Conservation (phyloP, 306 rosid genomes). For the Cucumis hystrix region DNA sequence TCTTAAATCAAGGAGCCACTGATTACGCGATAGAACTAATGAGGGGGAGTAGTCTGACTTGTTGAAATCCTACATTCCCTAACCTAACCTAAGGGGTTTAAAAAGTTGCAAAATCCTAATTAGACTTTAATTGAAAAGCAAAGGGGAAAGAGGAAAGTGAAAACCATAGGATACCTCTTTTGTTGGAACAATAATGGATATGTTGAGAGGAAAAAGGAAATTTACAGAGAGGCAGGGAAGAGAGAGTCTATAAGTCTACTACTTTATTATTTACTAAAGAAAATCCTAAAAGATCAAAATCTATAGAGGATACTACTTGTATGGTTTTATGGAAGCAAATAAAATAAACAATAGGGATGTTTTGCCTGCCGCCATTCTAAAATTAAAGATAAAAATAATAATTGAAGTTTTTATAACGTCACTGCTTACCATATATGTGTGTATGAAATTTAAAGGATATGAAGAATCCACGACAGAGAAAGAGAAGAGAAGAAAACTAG, state of each 20-base stretch:
- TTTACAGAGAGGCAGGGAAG: not conserved
- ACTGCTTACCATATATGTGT: not conserved
- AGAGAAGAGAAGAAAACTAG: not conserved
- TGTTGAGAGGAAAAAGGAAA: not conserved
- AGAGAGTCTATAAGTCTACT: too few relatives aligned
- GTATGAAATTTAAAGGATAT: not conserved
- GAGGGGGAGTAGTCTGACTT: not conserved
- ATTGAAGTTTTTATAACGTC: not conserved
- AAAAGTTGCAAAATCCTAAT: not conserved
- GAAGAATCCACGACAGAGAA: not conserved
- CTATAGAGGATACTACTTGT: not conserved
- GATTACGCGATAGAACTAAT: not conserved
- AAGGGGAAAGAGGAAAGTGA: not conserved
- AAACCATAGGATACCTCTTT: not conserved
- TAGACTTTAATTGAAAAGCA: not conserved
- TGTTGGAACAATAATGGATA: not conserved
- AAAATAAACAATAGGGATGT: not conserved
- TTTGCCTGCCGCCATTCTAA: not conserved
- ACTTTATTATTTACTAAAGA: not conserved
- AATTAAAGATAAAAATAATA: too few relatives aligned
- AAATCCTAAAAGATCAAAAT: not conserved
- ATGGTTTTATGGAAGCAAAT: not conserved
- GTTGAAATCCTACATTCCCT: too few relatives aligned
- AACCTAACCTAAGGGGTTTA: too few relatives aligned
- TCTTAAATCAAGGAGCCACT: constrained; percentile 3